Conservation (phyloP, 768 basidiomycete genomes). For the Gymnopilus dilepis region DNA sequence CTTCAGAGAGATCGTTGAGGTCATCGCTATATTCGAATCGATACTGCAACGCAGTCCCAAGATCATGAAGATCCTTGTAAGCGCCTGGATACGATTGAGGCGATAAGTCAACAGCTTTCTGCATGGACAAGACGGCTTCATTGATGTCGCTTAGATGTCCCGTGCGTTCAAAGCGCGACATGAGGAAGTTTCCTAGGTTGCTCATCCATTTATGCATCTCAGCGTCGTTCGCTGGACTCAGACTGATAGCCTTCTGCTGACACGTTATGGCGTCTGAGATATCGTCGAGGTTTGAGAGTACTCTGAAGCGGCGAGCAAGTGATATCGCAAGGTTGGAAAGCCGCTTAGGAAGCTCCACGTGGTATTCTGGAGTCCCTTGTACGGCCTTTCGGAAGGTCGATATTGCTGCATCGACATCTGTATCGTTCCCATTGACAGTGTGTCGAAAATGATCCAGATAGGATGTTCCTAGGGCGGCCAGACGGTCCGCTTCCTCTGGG, state of each 20-base stretch:
- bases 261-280: constrained; percentile 5
- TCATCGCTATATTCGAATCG: constrained; percentile 3
- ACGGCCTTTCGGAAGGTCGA: too few species aligned
- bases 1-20: neutral
- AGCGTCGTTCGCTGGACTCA: neutral
- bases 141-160: constrained; percentile 28
- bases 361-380: too few species aligned
- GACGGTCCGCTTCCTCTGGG: too few species aligned
- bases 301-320: neutral
- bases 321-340: neutral
- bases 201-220: neutral
- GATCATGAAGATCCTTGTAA: constrained; percentile 17
- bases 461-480: too few species aligned
- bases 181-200: constrained; percentile 16
- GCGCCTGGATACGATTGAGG: constrained; percentile 20
- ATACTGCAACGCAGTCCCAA: constrained; percentile 2
- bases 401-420: too few species aligned
- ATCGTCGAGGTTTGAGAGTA: neutral
- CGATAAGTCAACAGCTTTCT: constrained; percentile 25
- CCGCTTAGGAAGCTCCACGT: too few species aligned
- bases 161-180: constrained; percentile 22
- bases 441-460: too few species aligned
- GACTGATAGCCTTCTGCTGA: constrained; percentile 6
- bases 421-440: too few species aligned
- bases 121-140: constrained; percentile 23